phyloP scores from a whole-genome alignment of 176 grass and related monocot genomes.

The Calamus simplicifolius region DNA sequence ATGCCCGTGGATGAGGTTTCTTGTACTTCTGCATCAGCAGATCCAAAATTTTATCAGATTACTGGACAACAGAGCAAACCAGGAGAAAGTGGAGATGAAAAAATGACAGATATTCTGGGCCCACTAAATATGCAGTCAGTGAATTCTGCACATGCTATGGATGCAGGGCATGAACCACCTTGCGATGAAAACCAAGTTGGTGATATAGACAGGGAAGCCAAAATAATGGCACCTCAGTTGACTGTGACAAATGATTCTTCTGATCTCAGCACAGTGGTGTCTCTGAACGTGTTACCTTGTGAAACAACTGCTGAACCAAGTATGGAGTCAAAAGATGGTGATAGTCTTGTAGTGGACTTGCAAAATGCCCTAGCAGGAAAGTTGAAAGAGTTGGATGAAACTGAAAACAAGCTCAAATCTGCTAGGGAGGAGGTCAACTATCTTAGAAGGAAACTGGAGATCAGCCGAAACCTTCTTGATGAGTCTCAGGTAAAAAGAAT shows the following conservation, averaged over 20 bases:
- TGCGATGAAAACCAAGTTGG: slow-evolving; percentile 45
- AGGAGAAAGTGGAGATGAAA: slow-evolving; percentile 87
- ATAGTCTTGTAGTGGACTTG: slow-evolving; percentile 47
- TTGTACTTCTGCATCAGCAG: slow-evolving; percentile 50
- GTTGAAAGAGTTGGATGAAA: slow-evolving; percentile 53
- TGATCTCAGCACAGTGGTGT: slow-evolving; percentile 29
- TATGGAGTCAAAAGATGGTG: slow-evolving; percentile 39
- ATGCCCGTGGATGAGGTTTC: slow-evolving; percentile 82
- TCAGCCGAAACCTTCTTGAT: slow-evolving; percentile 58
- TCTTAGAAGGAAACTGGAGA: slow-evolving; percentile 64
- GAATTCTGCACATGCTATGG: slow-evolving; percentile 37
- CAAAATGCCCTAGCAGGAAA: slow-evolving; percentile 59
- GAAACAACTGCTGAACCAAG: slow-evolving; percentile 29
- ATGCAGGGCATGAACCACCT: slow-evolving; percentile 59
- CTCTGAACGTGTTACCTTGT: slow-evolving; percentile 37
- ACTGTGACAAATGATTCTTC: slow-evolving; percentile 24
- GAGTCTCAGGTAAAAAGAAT: slow-evolving; percentile 74
- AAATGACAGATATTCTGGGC: slow-evolving; percentile 80
- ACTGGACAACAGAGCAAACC: slow-evolving; percentile 50
- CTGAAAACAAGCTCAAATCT: slow-evolving; percentile 54
- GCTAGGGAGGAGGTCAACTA: slow-evolving; percentile 48
- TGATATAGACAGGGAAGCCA: slow-evolving; percentile 41
- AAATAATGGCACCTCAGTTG: slow-evolving; percentile 7
- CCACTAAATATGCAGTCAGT: slow-evolving; percentile 54
- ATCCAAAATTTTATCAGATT: slow-evolving; percentile 19